Percentiles rank a stretch among this genome's conserved stretches.
Evolutionary conservation across 176 grass and related monocot genomes (phyloP).

Genomic region (Oryza coarctata): DNA sequence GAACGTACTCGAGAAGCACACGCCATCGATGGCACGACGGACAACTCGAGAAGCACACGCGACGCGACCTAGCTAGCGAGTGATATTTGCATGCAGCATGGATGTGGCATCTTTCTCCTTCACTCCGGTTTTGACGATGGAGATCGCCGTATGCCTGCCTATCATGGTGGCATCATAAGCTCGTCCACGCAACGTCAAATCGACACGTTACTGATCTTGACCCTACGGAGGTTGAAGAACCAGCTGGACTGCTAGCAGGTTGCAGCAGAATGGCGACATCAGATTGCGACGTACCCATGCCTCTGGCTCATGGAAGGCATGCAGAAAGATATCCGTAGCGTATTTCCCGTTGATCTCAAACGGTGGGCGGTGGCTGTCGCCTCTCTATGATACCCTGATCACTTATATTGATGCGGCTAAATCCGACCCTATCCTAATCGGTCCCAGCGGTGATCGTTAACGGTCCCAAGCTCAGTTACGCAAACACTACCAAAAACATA

Average conservation of each 20-base stretch:
- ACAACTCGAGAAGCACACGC: neutral
- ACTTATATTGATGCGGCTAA: too few relatives aligned
- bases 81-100: conserved; percentile 18
- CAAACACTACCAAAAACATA: too few relatives aligned
- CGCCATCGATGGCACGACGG: conserved; percentile 1
- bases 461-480: neutral
- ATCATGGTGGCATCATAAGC: conserved; percentile 41
- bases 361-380: too few relatives aligned
- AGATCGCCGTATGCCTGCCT: neutral
- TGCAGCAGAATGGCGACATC: neutral
- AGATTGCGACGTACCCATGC: neutral
- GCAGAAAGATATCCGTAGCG: too few relatives aligned
- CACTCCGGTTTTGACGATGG: conserved; percentile 15
- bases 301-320: neutral
- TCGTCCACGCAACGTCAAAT: conserved; percentile 22
- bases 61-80: conserved; percentile 12
- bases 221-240: conserved; percentile 6
- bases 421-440: neutral
- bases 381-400: too few relatives aligned
- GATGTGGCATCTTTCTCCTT: conserved; percentile 23
- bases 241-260: neutral
- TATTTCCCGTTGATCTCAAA: neutral
- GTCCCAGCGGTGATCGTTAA: conserved; percentile 4
- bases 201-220: conserved; percentile 23
- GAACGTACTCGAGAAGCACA: conserved; percentile 5